These are phyloP conservation scores for Catenaria anguillulae DNA, from an alignment of 371 early-diverging fungal genomes.

Conservation along the genomic window DNA sequence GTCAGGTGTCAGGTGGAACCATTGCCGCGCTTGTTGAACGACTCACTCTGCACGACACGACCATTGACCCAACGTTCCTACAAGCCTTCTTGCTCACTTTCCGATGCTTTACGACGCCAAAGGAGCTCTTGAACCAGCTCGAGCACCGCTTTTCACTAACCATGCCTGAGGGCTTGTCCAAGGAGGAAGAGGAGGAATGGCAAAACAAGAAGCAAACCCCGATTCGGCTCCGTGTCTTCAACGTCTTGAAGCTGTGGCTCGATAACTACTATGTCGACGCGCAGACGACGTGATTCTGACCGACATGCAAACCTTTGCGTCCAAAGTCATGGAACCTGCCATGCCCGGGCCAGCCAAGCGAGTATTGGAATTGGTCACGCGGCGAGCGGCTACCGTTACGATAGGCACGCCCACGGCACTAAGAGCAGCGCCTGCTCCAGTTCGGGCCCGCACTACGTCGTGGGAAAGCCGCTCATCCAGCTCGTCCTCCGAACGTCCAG, in stretches of 20 bases:
- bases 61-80: conserved; percentile 54
- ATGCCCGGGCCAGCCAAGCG: conserved; percentile 11
- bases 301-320: conserved; percentile 17
- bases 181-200: conserved; percentile 23
- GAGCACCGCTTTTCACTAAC: conserved; percentile 18
- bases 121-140: conserved; percentile 20
- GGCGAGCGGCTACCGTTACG: conserved; percentile 12
- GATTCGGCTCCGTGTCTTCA: conserved; percentile 29
- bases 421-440: too few species aligned
- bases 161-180: conserved; percentile 17
- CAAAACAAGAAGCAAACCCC: conserved; percentile 20
- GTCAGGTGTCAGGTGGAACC: conserved; percentile 10
- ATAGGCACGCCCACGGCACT: background rate
- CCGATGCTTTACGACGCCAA: conserved; percentile 25
- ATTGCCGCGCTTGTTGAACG: conserved; percentile 9
- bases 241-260: conserved; percentile 38
- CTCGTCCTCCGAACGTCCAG: too few species aligned
- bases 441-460: too few species aligned
- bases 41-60: conserved; percentile 11
- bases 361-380: conserved; percentile 18
- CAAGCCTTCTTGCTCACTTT: conserved; percentile 31
- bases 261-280: conserved; percentile 28
- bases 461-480: too few species aligned
- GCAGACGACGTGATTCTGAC: conserved; percentile 16
- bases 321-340: conserved; percentile 14